Conservation (phyloP, 1,139 yeast genomes). For the Yamadazyma epiphylla region DNA sequence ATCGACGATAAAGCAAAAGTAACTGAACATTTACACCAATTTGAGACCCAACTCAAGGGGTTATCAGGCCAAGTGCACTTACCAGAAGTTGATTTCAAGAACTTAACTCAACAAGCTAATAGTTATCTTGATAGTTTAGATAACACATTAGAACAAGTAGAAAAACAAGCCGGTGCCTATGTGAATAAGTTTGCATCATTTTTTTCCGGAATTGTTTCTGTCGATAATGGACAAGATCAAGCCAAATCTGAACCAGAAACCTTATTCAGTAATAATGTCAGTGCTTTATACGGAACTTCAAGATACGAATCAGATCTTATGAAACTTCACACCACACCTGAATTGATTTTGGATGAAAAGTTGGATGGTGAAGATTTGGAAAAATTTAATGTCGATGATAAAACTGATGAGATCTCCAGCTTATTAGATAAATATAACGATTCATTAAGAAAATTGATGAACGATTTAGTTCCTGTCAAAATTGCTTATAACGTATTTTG, state of each 20-base stretch:
- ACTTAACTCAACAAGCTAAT: constrained; percentile 42
- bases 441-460: constrained; percentile 56
- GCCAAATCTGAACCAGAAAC: constrained; percentile 16
- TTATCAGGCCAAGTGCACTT: constrained; percentile 10
- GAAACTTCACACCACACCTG: constrained; percentile 33
- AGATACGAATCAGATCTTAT: constrained; percentile 40
- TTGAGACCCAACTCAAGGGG: constrained; percentile 30
- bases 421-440: constrained; percentile 46
- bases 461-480: constrained; percentile 62
- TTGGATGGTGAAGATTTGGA: constrained; percentile 24
- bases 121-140: constrained; percentile 63
- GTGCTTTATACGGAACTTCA: constrained; percentile 35
- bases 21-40: constrained; percentile 22
- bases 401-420: constrained; percentile 49
- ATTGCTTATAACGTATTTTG: constrained; percentile 66
- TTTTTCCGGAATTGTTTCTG: constrained; percentile 48
- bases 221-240: constrained; percentile 15
- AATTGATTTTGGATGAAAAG: constrained; percentile 14
- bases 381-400: constrained; percentile 43
- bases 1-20: constrained; percentile 22
- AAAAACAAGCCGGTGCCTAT: constrained; percentile 58
- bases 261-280: constrained; percentile 18
- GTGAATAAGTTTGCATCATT: constrained; percentile 57
- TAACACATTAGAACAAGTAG: constrained; percentile 63
- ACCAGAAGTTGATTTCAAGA: constrained; percentile 17